A percentile compares a stretch with the other conserved stretches of the same genome.
phyloP scores from a whole-genome alignment of 1,284 basidiomycete genomes.

The Boletus semigastroideus region DNA sequence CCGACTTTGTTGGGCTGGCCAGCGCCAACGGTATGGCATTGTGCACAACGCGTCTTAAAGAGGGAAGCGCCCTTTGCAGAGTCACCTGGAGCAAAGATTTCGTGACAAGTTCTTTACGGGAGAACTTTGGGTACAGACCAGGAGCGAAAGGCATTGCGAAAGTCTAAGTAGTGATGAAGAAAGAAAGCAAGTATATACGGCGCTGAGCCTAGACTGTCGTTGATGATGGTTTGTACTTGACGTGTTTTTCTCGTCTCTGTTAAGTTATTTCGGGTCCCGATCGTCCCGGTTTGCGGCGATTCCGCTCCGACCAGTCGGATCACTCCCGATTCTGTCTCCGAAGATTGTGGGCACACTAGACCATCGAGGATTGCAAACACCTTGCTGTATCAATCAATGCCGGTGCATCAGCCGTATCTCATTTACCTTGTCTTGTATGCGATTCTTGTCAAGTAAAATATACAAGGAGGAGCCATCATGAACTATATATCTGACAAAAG shows the following conservation, averaged over 20 bases:
- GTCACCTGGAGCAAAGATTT: conserved; percentile 62
- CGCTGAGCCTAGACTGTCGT: conserved; percentile 5
- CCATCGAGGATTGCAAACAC: too few species aligned
- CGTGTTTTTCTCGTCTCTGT: conserved; percentile 12
- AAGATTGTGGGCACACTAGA: too few species aligned
- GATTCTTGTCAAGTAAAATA: too few species aligned
- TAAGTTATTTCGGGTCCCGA: conserved; percentile 28
- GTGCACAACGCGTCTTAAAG: conserved; percentile 96
- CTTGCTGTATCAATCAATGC: too few species aligned
- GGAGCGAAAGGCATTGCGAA: conserved; percentile 28
- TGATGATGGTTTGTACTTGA: background rate
- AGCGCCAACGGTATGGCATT: conserved; percentile 91
- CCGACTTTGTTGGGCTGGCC: conserved; percentile 90
- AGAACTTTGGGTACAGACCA: conserved; percentile 17
- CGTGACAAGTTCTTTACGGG: background rate
- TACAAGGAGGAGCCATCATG: background rate
- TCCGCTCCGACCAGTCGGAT: conserved; percentile 28
- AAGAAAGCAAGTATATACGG: background rate
- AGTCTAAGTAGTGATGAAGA: conserved; percentile 7
- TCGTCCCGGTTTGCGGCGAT: conserved; percentile 27
- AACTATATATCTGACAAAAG: conserved; percentile 6
- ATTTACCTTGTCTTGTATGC: too few species aligned
- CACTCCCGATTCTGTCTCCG: background rate
- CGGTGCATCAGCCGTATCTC: too few species aligned
- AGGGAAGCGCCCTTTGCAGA: conserved; percentile 84